Evolutionary conservation across 2,329 filamentous ascomycete genomes (phyloP), one percentile per base, ranked within the genome.

Genomic region (Stylonectria norvegica): DNA sequence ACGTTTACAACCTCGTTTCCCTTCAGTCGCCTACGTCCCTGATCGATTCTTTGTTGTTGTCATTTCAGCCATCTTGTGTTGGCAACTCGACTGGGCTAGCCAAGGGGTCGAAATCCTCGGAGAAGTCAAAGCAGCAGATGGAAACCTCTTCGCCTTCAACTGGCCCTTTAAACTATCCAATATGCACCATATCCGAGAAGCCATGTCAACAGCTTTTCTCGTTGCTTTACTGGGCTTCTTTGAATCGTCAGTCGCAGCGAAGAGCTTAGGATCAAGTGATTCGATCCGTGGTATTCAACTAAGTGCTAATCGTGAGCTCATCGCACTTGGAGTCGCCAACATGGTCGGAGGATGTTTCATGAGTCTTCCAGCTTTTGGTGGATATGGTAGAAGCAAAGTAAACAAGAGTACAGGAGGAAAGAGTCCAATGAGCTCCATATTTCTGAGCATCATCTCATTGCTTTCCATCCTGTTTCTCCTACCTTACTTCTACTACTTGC

Each of bases 171-270:
- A 83, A 49, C 68, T 79, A 2, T 73, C 79, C 5, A 80, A 94
- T 53, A 82, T 97, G 72, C 76, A 79, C 17, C 85, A 96, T 59
- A 86, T 94, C 38, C 83, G 86, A 16, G 85, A 89, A 47, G 86
- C 89, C 25, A 85, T 97, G 76, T 84, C 87, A 36, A 97, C 93
- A 0, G 86, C 89, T 0, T 95, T 98, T 58, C 74, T 97, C 38
- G 95, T 98, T 49, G 89, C 90, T 1, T 74, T 98, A 17, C 81
- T 98, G 0, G 93, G 93, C n/a, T 98, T 98, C 66, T 98, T 98
- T 56, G 93, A 98, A 65, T 95, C 89, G 3, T 95, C 89, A 0
- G 89, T 98, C 10, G 93, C 93, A 1, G 93, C 93, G 23, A 97
- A 97, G 67, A 91, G 87, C 47, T 70, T 98, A 3, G 86, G 85